Base-by-base conservation (phyloP, 371 early-diverging fungal genomes). In the Capniomyces stellatus region DNA sequence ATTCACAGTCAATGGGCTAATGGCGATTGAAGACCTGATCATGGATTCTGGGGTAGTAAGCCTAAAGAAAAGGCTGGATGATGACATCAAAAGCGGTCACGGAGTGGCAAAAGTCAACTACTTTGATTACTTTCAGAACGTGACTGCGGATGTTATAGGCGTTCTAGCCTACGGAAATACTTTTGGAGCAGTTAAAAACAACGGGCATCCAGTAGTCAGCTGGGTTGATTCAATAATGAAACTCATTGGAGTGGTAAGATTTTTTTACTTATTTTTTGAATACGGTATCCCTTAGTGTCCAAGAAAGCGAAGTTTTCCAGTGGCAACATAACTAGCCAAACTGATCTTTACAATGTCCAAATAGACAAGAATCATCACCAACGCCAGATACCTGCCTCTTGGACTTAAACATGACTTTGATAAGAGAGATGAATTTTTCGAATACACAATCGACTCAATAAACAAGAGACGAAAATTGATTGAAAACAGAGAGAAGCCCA, bases 81-180 rank as follows among this genome's bases (percentile, higher is more conserved):
- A 22, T 18, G 29, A 22, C 1, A 29, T 56, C 13, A 23, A n/a
- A 27, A 18, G 15, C 10, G 21, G 13, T 31, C 22, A 21, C 22
- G 19, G 15, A 12, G 3, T 25, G 21, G 27, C 52, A 8, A 2
- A 2, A 19, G 56, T 63, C 24, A 68, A 68, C 52, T 68, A 61
- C 39, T 54, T 52, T 42, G 44, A 57, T 10, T 47, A 35, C 1
- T 69, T 58, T 40, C 60, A 60, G 22, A 40, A 29, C 1, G 30
- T 64, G 3, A 51, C 62, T 1, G 54, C 62, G 18, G 65, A 69
- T 23, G 41, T 65, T 30, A 63, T 69, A 21, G 63, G 70, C 10
- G 40, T 21, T 12, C 54, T 69, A n/a, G 62, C 64, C 2, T 69
- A 57, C 48, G 70, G 70, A 18, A n/a, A 31, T 4, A 47, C 48